Conservation (phyloP, 441 rosid genomes). For the Bocquillonia castaneifolia region DNA sequence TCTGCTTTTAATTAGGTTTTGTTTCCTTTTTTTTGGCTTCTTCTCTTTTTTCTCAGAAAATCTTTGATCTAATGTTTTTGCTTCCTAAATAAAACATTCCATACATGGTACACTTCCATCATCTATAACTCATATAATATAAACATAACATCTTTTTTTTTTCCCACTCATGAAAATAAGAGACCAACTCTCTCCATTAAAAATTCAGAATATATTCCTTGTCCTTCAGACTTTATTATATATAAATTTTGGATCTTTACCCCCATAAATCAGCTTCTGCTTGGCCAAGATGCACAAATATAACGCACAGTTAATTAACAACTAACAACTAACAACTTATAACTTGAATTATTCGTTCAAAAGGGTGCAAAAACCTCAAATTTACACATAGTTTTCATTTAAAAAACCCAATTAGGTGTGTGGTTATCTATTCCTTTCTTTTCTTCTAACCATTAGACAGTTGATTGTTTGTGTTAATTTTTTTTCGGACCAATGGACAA, state of each 20-base stretch:
- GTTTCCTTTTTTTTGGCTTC: not conserved
- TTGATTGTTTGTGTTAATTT: too few relatives aligned
- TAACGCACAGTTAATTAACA: too few relatives aligned
- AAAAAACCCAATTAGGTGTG: not conserved
- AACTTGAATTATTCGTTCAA: too few relatives aligned
- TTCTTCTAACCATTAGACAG: not conserved
- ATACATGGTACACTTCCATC: not conserved
- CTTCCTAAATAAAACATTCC: not conserved
- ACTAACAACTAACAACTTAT: too few relatives aligned
- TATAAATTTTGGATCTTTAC: too few relatives aligned
- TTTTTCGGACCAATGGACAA: not conserved
- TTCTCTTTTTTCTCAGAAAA: not conserved
- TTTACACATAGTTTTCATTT: not conserved
- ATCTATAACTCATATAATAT: not conserved
- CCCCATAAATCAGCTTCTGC: too few relatives aligned
- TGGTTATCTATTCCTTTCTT: not conserved
- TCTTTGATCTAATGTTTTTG: not conserved
- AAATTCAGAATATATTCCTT: too few relatives aligned
- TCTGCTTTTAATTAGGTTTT: not conserved
- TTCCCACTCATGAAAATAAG: not conserved
- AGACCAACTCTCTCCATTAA: too few relatives aligned
- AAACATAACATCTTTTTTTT: not conserved
- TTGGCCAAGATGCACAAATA: too few relatives aligned
- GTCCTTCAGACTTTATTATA: too few relatives aligned
- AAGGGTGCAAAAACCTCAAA: not conserved